phyloP scores from a whole-genome alignment of 2,329 filamentous ascomycete species.

The Lachnellula cervina region DNA sequence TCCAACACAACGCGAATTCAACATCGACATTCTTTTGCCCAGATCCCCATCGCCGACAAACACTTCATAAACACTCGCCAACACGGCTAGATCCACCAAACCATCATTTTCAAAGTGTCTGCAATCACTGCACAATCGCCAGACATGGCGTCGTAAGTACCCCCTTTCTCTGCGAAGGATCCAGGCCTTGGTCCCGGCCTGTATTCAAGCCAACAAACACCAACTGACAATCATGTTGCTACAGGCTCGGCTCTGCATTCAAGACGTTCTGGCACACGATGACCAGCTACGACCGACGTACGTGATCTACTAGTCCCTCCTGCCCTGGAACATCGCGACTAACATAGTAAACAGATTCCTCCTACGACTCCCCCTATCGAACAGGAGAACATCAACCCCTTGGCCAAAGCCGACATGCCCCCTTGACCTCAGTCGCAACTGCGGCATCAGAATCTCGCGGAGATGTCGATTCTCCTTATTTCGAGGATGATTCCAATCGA shows the following conservation, averaged over 20 bases:
- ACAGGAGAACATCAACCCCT: constrained; percentile 87
- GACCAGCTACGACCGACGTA: constrained; percentile 66
- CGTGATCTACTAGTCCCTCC: constrained; percentile 30
- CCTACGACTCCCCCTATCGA: constrained; percentile 87
- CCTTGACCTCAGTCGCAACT: constrained; percentile 82
- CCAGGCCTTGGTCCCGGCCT: constrained; percentile 6
- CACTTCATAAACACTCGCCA: constrained; percentile 11
- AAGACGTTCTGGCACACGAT: constrained; percentile 90
- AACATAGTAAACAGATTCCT: constrained; percentile 66
- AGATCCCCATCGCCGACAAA: neutral
- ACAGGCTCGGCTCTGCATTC: constrained; percentile 63
- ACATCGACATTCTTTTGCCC: constrained; percentile 9
- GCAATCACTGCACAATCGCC: constrained; percentile 24
- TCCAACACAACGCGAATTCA: constrained; percentile 6
- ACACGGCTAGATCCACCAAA: constrained; percentile 15
- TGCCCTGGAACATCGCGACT: constrained; percentile 32
- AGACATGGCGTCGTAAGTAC: constrained; percentile 31
- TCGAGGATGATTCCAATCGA: constrained; percentile 59
- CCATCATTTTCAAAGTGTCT: constrained; percentile 21
- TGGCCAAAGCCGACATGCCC: constrained; percentile 72
- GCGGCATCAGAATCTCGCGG: constrained; percentile 79
- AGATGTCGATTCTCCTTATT: constrained; percentile 75
- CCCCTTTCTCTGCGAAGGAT: constrained; percentile 14
- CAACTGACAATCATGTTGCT: constrained; percentile 31
- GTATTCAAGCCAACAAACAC: constrained; percentile 9